Evolutionary conservation across 2,329 filamentous ascomycete species (phyloP), one percentile per base, ranked within the genome.

Genomic region (Parastagonospora nodorum): DNA sequence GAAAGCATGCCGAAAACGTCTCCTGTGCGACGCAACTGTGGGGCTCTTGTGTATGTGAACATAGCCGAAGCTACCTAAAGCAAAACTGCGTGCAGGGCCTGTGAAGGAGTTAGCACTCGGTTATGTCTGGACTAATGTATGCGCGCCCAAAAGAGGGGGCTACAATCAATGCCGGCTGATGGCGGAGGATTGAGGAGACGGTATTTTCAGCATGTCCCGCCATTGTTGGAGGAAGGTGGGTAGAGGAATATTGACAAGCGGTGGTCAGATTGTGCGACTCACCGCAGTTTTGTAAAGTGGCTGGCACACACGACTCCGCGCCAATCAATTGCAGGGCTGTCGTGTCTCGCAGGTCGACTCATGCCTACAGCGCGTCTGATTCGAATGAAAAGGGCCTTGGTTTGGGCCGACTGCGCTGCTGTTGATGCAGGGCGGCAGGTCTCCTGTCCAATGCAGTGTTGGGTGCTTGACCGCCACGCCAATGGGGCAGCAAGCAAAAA

Each of bases 381-480:
- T 63, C 56, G 63, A 53, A 51, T 46, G 42, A 29, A 44, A 15
- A 35, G 28, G 45, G 42, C 48, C 48, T 42, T 54, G 33, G 43
- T 60, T 55, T 60, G 53, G 53, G 50, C 42, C 53, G 54, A 38
- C 55, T 58, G 50, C 54, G 61, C 52, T 60, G 60, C 50, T 49
- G 45, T 45, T 43, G 50, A 42, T 62, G 62, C 62, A 65, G 54
- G 58, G 47, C 48, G 31, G 45, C 37, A 39, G 42, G 15, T 28
- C 3, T 27, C 4, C 38, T 31, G 55, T 58, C 55, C 60, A 57
- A 57, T 55, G 48, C 44, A 27, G 51, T 50, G 50, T 27, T 6
- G 31, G 42, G 15, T 36, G 55, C 55, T 59, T 68, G 66, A 69
- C 66, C 66, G 66, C 66, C 64, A 67, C 54, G 53, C 58, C 46